Evolutionary conservation across 2,329 filamentous ascomycete genomes (phyloP), one percentile per base, ranked within the genome.

Genomic region (Aureobasidium pullulans): DNA sequence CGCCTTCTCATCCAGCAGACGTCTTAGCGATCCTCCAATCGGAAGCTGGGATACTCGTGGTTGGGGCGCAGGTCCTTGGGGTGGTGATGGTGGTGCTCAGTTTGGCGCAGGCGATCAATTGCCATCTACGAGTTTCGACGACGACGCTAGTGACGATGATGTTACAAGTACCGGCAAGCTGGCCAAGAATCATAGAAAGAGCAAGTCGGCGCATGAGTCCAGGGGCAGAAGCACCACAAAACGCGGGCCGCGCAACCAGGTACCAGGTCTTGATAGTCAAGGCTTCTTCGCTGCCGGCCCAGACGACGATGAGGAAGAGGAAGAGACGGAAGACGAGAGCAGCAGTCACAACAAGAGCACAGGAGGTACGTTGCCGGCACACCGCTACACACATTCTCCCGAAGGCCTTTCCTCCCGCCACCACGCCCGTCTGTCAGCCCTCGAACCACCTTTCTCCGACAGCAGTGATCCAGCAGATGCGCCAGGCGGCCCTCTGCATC

Each of bases 141-240:
- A 60, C 31, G 62, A 59, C 15, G n/a, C 36, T 15, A 13, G 13
- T 19, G 60, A 54, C 49, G 66, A 66, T 29, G 60, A 63, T 16
- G 62, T 52, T 15, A 63, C 53, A 11, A 62, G 40, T 15, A 46
- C 42, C 11, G 61, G 37, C 16, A 58, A 57, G 11, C 36, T 58
- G 29, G 37, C 59, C 23, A 59, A 58, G 31, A 68, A 69, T 46
- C 70, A 73, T 56, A 64, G 70, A 46, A 72, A 71, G 64, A 68
- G 66, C 66, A 70, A 67, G 23, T 93, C 92, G 2, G 97, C 91
- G 77, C 96, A 90, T 72, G 92, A 96, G 75, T 92, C 97, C 68
- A 39, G 54, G 16, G 53, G 54, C 23, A 32, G 54, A 32, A 48
- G 42, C 15, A 47, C 54, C 31, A 39, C 43, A 29, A 40, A 57